Conservation (phyloP, 345 rosid genomes). For the Brassica juncea region DNA sequence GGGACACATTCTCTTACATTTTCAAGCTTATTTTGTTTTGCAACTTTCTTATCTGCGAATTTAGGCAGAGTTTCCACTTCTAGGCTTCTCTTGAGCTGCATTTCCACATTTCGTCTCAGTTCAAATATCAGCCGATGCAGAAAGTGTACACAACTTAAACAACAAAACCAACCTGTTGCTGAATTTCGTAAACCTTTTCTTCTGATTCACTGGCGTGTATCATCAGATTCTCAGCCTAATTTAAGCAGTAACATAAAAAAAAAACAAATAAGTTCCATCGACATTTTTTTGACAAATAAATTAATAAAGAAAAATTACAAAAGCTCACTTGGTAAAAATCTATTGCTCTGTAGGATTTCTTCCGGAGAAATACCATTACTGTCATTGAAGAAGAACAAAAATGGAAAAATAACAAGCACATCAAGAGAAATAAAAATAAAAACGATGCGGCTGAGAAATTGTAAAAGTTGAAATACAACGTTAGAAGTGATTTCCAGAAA, state of each 20-base stretch:
- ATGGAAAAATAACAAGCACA: neutral
- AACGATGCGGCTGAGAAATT: neutral
- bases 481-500: slow-evolving; percentile 9
- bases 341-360: slow-evolving; percentile 35
- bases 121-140: slow-evolving; percentile 33
- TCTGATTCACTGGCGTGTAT: slow-evolving; percentile 24
- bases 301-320: neutral
- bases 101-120: slow-evolving; percentile 36
- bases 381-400: neutral
- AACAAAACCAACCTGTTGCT: slow-evolving; percentile 43
- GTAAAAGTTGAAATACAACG: slow-evolving; percentile 2
- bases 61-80: slow-evolving; percentile 33
- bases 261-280: neutral
- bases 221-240: slow-evolving; percentile 25
- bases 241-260: neutral
- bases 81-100: slow-evolving; percentile 36
- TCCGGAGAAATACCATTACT: slow-evolving; percentile 21
- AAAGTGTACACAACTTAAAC: neutral
- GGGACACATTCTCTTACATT: slow-evolving; percentile 24
- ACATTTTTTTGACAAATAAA: neutral
- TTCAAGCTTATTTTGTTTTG: slow-evolving; percentile 32
- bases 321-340: slow-evolving; percentile 29
- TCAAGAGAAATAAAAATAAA: neutral
- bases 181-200: slow-evolving; percentile 29
- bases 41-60: slow-evolving; percentile 37